Percentiles rank a stretch among this genome's conserved stretches.
Evolutionary conservation across 2,329 filamentous ascomycete genomes (phyloP).

Genomic region (Akanthomyces muscarius): DNA sequence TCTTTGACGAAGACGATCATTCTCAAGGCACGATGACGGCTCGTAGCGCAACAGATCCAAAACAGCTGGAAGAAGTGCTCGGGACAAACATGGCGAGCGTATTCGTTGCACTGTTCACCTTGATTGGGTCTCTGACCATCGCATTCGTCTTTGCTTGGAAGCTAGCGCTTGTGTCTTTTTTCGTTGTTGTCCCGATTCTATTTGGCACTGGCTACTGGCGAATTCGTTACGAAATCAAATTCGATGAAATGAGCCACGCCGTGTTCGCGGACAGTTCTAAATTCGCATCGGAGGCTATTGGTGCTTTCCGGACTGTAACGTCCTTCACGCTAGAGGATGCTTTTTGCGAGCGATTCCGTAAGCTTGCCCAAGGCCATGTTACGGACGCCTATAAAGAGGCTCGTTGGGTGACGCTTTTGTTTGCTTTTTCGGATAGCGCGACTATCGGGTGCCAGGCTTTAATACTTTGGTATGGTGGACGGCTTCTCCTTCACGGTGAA

Average conservation of each 20-base stretch:
- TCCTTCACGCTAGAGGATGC: conserved; percentile 65
- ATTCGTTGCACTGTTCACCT: conserved; percentile 58
- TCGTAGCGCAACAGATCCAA: conserved; percentile 52
- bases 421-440: conserved; percentile 65
- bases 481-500: conserved; percentile 50
- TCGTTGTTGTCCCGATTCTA: conserved; percentile 52
- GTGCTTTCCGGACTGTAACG: conserved; percentile 68
- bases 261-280: conserved; percentile 70
- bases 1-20: conserved; percentile 58
- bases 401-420: conserved; percentile 58
- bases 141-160: conserved; percentile 75
- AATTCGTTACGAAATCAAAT: conserved; percentile 56
- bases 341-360: conserved; percentile 60
- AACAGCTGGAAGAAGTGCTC: conserved; percentile 59
- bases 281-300: conserved; percentile 70
- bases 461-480: conserved; percentile 63
- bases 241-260: conserved; percentile 63
- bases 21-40: conserved; percentile 58
- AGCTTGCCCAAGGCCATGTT: conserved; percentile 57
- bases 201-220: conserved; percentile 47
- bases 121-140: conserved; percentile 62
- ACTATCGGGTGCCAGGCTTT: conserved; percentile 60
- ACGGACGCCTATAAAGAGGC: conserved; percentile 56
- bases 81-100: conserved; percentile 64
- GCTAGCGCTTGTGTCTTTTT: conserved; percentile 62